Base-by-base conservation (phyloP, 495 filamentous ascomycete genomes). In the Lasiosphaeria miniovina region DNA sequence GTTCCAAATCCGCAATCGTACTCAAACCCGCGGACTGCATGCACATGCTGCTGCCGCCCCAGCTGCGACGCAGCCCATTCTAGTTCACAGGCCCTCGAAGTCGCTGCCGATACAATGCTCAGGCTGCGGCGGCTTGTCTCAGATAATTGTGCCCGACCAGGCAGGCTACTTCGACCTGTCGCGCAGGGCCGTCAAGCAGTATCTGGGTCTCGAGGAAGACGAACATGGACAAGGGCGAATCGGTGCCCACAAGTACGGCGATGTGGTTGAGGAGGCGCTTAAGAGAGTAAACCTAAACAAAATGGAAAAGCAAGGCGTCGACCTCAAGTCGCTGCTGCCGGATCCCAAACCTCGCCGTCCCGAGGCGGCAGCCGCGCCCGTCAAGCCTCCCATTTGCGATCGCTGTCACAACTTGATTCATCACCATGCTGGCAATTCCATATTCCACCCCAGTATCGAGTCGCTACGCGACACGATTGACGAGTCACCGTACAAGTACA, bases 61-160 rank as follows among this genome's bases (percentile, higher is more conserved):
- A 2, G 14, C 36, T 9, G 31, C 9, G 11, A n/a, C 24, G 40
- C 62, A 54, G 24, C n/a, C 31, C 14, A 45, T 52, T n/a, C 43
- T 35, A 9, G 32, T 15, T 49, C n/a, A 24, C 33, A 55, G 35
- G 46, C 45, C 36, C 6, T 8, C 54, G 35, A 69, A 64, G 43
- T 55, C 66, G 40, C 71, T 90, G 4, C 89, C 89, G 1, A 60
- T 68, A 4, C 79, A 82, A 64, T 99, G 94, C 69, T 85, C 89
- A 24, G 94, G 94, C 55, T 99, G 94, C 70, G 94, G 94, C 50
- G 95, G 93, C 36, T 82, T 88, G 58, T 82, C 88, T 52, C 94
- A 98, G 67, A 88, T 81, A 0, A 62, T 84, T 3, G 79, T 86
- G 31, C 79, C 87, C n/a, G 70, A 83, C 38, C 80, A 88, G 64